Conservation (phyloP, 164 flowering plant species). For the Annona cherimola region DNA sequence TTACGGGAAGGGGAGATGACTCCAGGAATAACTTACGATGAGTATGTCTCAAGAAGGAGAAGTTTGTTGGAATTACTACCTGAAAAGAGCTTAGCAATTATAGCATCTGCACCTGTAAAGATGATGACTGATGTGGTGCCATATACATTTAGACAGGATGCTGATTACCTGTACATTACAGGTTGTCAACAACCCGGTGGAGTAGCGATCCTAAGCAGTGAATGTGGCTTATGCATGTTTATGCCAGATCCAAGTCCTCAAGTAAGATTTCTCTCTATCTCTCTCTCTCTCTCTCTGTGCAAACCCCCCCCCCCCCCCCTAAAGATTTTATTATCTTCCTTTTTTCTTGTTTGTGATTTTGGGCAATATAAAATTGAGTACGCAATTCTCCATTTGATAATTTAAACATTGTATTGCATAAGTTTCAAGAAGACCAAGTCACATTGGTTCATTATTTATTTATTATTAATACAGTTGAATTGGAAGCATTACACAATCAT, state of each 20-base stretch:
- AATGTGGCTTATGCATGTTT: slow-evolving; percentile 95
- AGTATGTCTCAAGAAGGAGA: slow-evolving; percentile 67
- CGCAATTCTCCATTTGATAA: neutral
- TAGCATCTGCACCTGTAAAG: slow-evolving; percentile 89
- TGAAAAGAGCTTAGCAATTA: slow-evolving; percentile 68
- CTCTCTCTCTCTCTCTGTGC: neutral
- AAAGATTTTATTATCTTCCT: neutral
- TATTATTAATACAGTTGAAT: no score
- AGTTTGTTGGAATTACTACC: slow-evolving; percentile 78
- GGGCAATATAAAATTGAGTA: neutral
- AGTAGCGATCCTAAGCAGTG: slow-evolving; percentile 75
- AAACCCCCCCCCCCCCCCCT: neutral
- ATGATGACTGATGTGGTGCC: slow-evolving; percentile 99
- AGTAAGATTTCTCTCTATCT: slow-evolving; percentile 27
- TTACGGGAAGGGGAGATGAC: slow-evolving; percentile 76
- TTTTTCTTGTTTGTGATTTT: neutral
- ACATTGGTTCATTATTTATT: no score
- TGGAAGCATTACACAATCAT: no score
- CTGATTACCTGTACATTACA: slow-evolving; percentile 75
- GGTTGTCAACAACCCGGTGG: slow-evolving; percentile 99
- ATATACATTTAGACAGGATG: slow-evolving; percentile 83
- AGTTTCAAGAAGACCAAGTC: neutral
- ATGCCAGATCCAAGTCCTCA: slow-evolving; percentile 74
- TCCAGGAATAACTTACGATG: slow-evolving; percentile 68
- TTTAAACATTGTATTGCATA: neutral